Base-by-base conservation (phyloP, 805 yeast genomes). In the Starmerella stigmatis region DNA sequence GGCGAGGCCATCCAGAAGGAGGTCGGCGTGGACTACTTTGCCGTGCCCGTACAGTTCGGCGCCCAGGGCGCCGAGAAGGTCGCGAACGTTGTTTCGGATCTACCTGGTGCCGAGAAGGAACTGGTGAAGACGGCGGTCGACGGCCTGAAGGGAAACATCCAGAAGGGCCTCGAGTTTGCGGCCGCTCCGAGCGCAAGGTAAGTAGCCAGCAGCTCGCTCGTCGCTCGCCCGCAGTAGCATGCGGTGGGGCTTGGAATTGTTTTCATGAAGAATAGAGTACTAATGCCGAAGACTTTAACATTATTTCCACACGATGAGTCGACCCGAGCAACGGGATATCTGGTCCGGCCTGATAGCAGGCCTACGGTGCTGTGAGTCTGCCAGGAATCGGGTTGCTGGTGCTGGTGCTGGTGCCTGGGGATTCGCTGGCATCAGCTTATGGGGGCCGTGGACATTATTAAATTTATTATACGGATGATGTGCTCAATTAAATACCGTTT, bases 91-190 rank as follows among this genome's bases (percentile, higher is more conserved):
- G 72, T 92, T 61, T 94, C 94, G 61, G 66, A 70, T 55, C 66
- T 86, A 61, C 71, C 81, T 47, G 70, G 68, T 56, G 81, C 79
- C 66, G 98, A 92, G 76, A 81, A 82, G 70, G 81, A 76, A 64
- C 76, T 89, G 72, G 74, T 92, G 62, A 72, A 72, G 59, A 73
- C 73, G 55, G 92, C 96, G 59, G 80, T 86, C 71, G 94, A 81
- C 64, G 88, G 95, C 57, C 77, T 88, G 67, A 75, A 79, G 71
- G 78, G 78, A 72, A 88, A 86, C 79, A 86, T 88, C 68, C 74
- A 78, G 64, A 92, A 92, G 81, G 98, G 97, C 74, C 78, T 79
- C 60, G 81, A 78, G 49, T 92, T 89, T 63, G 88, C 84, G 41
- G 48, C 58, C 45, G 47, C 55, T 21, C 29, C 47, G 15, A 26